phyloP scores from a whole-genome alignment of 2,329 filamentous ascomycete genomes.

The Verticillium isaacii region DNA sequence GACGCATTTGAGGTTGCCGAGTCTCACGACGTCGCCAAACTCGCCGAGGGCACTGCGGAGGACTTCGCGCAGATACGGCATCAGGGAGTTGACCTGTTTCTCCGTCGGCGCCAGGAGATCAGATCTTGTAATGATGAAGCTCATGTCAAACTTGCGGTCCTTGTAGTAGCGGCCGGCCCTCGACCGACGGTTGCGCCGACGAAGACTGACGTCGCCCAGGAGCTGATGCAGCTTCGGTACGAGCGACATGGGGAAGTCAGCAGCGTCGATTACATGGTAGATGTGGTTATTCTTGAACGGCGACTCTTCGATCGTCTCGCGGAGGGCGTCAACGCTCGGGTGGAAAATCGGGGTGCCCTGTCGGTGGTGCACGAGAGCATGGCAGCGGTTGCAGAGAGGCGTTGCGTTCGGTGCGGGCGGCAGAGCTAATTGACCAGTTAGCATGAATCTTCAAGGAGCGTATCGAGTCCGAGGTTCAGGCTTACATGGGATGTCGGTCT shows the following conservation, averaged over 20 bases:
- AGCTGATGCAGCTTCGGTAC: conserved; percentile 70
- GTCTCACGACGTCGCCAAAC: conserved; percentile 62
- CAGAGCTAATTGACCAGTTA: conserved; percentile 1
- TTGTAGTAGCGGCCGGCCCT: conserved; percentile 59
- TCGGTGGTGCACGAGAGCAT: conserved; percentile 73
- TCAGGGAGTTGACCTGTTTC: conserved; percentile 75
- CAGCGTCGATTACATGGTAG: conserved; percentile 91
- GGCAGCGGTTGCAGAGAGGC: conserved; percentile 83
- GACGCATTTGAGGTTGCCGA: conserved; percentile 84
- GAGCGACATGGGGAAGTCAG: conserved; percentile 93
- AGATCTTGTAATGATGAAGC: conserved; percentile 85
- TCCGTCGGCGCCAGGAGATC: conserved; percentile 83
- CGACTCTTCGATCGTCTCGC: conserved; percentile 80
- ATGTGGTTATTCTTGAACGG: conserved; percentile 89
- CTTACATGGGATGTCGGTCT: conserved; percentile 8
- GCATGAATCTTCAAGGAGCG: neutral
- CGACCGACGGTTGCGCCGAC: conserved; percentile 76
- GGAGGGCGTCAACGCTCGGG: conserved; percentile 75
- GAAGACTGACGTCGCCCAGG: conserved; percentile 66
- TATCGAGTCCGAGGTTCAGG: neutral
- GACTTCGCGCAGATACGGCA: conserved; percentile 78
- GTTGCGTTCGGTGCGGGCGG: conserved; percentile 11
- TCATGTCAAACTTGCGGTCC: conserved; percentile 70
- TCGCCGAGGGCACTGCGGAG: conserved; percentile 72
- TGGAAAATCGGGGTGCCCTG: conserved; percentile 69